phyloP scores from a whole-genome alignment of 2,329 filamentous ascomycete species.

The Pyrenochaeta sp. region DNA sequence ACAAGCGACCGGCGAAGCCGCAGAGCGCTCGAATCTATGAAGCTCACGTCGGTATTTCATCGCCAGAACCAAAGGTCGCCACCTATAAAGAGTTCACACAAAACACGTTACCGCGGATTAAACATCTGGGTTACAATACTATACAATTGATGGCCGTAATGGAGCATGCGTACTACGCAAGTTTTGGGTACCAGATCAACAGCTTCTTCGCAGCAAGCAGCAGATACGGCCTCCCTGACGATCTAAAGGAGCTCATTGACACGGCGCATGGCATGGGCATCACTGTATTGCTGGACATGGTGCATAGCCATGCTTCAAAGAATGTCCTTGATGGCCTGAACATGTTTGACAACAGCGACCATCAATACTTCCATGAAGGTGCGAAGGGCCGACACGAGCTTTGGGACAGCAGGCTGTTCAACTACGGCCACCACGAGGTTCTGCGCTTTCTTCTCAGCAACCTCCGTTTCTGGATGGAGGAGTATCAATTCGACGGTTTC shows the following conservation, averaged over 20 bases:
- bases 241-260: constrained; percentile 95
- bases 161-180: constrained; percentile 99
- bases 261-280: constrained; percentile 92
- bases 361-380: constrained; percentile 94
- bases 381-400: constrained; percentile 85
- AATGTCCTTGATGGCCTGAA: constrained; percentile 96
- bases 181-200: constrained; percentile 98
- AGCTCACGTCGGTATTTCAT: constrained; percentile 98
- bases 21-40: constrained; percentile 92
- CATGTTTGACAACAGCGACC: constrained; percentile 93
- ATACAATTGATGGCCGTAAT: constrained; percentile 99
- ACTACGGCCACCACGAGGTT: constrained; percentile 95
- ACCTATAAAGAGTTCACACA: constrained; percentile 98
- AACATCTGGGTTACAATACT: constrained; percentile 90
- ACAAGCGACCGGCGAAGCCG: constrained; percentile 83
- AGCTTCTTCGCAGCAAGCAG: constrained; percentile 98
- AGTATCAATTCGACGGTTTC: constrained; percentile 96
- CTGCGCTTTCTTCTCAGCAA: constrained; percentile 96
- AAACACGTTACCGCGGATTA: constrained; percentile 90
- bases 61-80: constrained; percentile 84
- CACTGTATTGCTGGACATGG: constrained; percentile 90
- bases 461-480: constrained; percentile 98
- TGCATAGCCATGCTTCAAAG: constrained; percentile 98
- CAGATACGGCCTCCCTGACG: constrained; percentile 91
- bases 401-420: constrained; percentile 97